phyloP scores from a whole-genome alignment of 768 basidiomycete genomes.

The Lactarius hengduanensis region DNA sequence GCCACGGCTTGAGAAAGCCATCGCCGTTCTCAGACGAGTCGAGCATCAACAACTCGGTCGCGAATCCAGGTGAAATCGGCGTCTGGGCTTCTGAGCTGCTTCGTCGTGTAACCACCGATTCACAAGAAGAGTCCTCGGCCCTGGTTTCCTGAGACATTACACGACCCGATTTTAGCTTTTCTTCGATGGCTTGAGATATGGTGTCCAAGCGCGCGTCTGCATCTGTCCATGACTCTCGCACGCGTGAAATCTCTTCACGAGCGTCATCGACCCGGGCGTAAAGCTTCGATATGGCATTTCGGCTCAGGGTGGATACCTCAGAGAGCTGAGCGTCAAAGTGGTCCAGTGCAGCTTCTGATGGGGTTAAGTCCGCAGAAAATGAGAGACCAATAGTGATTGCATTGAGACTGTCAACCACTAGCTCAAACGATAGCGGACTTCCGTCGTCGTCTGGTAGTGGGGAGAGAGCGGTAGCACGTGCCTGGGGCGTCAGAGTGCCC shows the following conservation, averaged over 20 bases:
- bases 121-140: constrained; percentile 11
- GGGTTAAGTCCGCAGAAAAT: constrained; percentile 36
- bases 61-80: constrained; percentile 11
- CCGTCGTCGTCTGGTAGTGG: constrained; percentile 40
- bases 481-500: constrained; percentile 10
- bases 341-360: constrained; percentile 39
- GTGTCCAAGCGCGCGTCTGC: constrained; percentile 46
- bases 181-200: constrained; percentile 45
- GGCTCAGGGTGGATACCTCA: constrained; percentile 48
- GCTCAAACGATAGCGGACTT: constrained; percentile 39
- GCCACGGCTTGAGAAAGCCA: constrained; percentile 13
- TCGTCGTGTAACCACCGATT: constrained; percentile 9
- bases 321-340: constrained; percentile 47
- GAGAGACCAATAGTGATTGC: constrained; percentile 42
- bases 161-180: constrained; percentile 36
- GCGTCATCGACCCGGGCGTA: constrained; percentile 54
- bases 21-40: constrained; percentile 1
- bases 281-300: constrained; percentile 50
- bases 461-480: constrained; percentile 19
- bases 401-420: constrained; percentile 55
- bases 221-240: constrained; percentile 46
- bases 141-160: not conserved
- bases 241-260: constrained; percentile 46
- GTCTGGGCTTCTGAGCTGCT: constrained; percentile 18
- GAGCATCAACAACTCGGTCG: constrained; percentile 10